phyloP scores from a whole-genome alignment of 1,139 yeast species.

The Nakaseomyces bracarensis region DNA sequence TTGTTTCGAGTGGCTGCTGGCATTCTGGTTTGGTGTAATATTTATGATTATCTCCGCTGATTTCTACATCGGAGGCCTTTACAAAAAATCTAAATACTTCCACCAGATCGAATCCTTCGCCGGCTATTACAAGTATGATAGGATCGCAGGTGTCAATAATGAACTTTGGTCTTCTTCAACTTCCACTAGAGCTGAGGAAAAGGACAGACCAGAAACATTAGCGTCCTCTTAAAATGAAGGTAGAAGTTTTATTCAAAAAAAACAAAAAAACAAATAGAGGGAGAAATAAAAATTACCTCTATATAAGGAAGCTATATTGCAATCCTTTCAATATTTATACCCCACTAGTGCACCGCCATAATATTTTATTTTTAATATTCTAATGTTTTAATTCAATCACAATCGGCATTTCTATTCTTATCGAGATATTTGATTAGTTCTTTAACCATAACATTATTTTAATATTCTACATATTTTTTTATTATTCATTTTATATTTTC shows the following conservation, averaged over 20 bases:
- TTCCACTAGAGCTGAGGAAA: slow-evolving; percentile 1
- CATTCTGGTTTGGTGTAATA: slow-evolving; percentile 72
- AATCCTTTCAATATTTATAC: background rate
- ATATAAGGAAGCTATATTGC: too few species aligned
- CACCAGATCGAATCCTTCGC: slow-evolving; percentile 24
- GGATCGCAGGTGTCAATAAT: background rate
- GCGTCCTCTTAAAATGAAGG: background rate
- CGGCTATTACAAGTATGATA: slow-evolving; percentile 26
- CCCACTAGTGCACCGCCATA: background rate
- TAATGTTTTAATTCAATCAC: too few species aligned
- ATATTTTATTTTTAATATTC: background rate
- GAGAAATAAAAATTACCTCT: too few species aligned
- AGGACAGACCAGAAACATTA: background rate
- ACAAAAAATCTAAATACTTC: slow-evolving; percentile 25
- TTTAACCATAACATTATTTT: too few species aligned
- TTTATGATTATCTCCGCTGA: slow-evolving; percentile 64
- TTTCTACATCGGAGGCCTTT: slow-evolving; percentile 49
- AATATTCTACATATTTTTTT: background rate
- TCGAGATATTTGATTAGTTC: too few species aligned
- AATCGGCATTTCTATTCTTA: too few species aligned
- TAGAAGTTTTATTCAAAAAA: background rate
- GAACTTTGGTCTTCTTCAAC: background rate
- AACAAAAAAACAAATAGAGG: too few species aligned
- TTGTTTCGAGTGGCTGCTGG: slow-evolving; percentile 70
- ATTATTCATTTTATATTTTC: background rate